These are phyloP conservation scores for Lipomyces orientalis DNA, from an alignment of 805 yeast genomes.

Conservation along the genomic window DNA sequence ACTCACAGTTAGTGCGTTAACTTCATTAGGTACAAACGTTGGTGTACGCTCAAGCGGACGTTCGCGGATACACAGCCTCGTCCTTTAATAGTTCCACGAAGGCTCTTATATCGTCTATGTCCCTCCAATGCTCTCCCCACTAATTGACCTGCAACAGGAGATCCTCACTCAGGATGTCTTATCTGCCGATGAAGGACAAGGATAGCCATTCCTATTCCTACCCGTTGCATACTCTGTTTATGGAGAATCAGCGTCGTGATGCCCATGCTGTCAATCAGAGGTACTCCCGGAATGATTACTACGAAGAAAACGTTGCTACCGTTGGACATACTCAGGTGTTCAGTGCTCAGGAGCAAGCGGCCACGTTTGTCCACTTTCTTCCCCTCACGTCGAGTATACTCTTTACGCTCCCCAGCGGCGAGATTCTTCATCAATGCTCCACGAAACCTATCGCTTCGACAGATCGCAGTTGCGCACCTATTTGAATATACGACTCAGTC, in stretches of 20 bases:
- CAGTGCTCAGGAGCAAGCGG: slow-evolving; percentile 1
- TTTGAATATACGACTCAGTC: slow-evolving; percentile 68
- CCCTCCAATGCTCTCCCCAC: too few relatives aligned
- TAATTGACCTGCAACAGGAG: too few relatives aligned
- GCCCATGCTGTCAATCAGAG: slow-evolving; percentile 1
- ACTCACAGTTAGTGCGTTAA: too few relatives aligned
- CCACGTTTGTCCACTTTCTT: slow-evolving; percentile 13
- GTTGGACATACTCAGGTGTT: not conserved
- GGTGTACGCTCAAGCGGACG: too few relatives aligned
- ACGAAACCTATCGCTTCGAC: not conserved
- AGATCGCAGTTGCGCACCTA: slow-evolving; percentile 62
- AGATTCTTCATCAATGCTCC: not conserved
- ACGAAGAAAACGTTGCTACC: not conserved
- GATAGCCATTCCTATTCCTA: slow-evolving; percentile 5
- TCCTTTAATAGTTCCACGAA: too few relatives aligned
- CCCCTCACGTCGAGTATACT: slow-evolving; percentile 20
- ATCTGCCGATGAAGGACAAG: slow-evolving; percentile 13
- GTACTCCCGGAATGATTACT: slow-evolving; percentile 5
- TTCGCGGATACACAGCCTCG: too few relatives aligned
- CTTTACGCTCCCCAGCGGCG: slow-evolving; percentile 16
- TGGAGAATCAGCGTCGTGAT: slow-evolving; percentile 1
- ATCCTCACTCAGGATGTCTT: slow-evolving; percentile 28
- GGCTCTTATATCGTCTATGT: too few relatives aligned
- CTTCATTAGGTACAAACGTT: too few relatives aligned
- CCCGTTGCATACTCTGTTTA: slow-evolving; percentile 13